Conservation (phyloP, 164 flowering plant species). For the Tetrastigma voinierianum region DNA sequence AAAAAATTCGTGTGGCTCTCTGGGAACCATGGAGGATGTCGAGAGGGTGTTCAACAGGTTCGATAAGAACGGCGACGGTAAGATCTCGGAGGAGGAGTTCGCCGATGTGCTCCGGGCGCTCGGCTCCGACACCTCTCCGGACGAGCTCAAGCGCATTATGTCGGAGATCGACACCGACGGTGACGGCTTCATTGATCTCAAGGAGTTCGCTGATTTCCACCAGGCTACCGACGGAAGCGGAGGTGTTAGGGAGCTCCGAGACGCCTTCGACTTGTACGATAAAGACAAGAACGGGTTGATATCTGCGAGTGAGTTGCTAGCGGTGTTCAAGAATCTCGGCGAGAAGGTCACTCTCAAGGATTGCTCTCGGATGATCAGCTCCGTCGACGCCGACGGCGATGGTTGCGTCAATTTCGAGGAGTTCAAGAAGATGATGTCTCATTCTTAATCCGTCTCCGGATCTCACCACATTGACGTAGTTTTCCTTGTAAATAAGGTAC, state of each 20-base stretch:
- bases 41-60: slow-evolving; percentile 41
- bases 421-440: slow-evolving; percentile 60
- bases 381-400: slow-evolving; percentile 38
- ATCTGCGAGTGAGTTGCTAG: slow-evolving; percentile 34
- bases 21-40: slow-evolving; percentile 31
- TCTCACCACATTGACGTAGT: too few species aligned
- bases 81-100: slow-evolving; percentile 48
- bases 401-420: slow-evolving; percentile 40
- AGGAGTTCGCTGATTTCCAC: slow-evolving; percentile 47
- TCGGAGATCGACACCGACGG: slow-evolving; percentile 53
- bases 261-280: slow-evolving; percentile 41
- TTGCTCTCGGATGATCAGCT: slow-evolving; percentile 28
- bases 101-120: slow-evolving; percentile 31
- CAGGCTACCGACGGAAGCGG: slow-evolving; percentile 2
- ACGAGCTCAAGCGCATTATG: slow-evolving; percentile 42
- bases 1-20: neutral
- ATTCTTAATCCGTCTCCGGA: neutral
- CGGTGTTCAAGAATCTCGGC: slow-evolving; percentile 25
- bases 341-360: slow-evolving; percentile 30
- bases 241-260: slow-evolving; percentile 28
- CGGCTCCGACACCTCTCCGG: slow-evolving; percentile 29
- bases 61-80: slow-evolving; percentile 70
- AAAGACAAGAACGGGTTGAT: slow-evolving; percentile 37
- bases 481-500: too few species aligned
- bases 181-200: slow-evolving; percentile 51